Evolutionary conservation across 805 yeast genomes (phyloP), one percentile per base, ranked within the genome.

Genomic region (Scheffersomyces stipitis): DNA sequence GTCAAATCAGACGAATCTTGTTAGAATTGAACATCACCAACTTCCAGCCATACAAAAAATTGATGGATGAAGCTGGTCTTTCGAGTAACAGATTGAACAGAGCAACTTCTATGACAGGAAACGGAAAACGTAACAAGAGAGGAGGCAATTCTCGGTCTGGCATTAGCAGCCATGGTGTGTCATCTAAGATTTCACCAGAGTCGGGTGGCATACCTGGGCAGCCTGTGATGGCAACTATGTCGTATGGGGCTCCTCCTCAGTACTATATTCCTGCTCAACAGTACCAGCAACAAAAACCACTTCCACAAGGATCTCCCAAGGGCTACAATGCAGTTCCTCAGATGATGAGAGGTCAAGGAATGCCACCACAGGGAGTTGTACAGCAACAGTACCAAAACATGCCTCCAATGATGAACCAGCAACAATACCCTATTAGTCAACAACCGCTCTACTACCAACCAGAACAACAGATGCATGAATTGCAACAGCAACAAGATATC

Each of bases 51-150:
- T 86, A 87, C 61, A 86, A 86, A 54, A 80, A 95, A 46, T 69
- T 93, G 39, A 76, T 90, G 75, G 98, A 91, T 49, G 98, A 91
- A 60, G 91, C 89, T 44, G 97, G 97, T 3, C 66, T 90, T 27
- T 57, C 70, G 7, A 58, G 56, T 38, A 56, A 57, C 31, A 49
- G 70, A 33, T 44, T 65, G 30, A 56, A 56, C 33, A 48, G 69
- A 31, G 45, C 60, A 8, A 18, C 49, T 3, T 51, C 62, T 4
- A 32, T 45, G 24, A 20, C 24, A 14, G 51, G 54, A 9, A 48
- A 48, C 34, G 24, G 24, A 7, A 54, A 64, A 27, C 54, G 58
- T 36, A 42, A 36, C 30, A 60, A 55, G 43, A 49, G 61, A 22
- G 41, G 35, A 14, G 32, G 24, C 24, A 20, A 20, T 20, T 20